Evolutionary conservation across 345 rosid genomes (phyloP), one percentile per base, ranked within the genome.

Genomic region (Brassica incana): DNA sequence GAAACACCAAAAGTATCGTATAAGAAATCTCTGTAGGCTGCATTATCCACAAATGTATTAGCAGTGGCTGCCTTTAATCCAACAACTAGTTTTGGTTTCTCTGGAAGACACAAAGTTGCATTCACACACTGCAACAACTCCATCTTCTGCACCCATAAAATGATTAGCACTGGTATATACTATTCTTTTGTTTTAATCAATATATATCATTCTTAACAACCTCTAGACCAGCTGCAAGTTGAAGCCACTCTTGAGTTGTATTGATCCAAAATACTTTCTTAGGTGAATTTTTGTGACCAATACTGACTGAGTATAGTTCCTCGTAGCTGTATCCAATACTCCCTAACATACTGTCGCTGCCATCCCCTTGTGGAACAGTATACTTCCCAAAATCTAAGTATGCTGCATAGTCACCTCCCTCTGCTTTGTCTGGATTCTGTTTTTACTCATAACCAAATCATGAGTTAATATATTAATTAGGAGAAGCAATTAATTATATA

Each of bases 21-120:
- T 15, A 81, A 82, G 76, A 89, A 86, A 20, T 79, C 85, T 35
- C 83, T 72, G 52, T 89, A 86, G 75, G 87, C 87, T 11, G 83
- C 88, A 62, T 87, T 89, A 66, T 89, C 84, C 45, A 89, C 74
- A 77, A 87, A 89, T n/a, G 86, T 85, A 38, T 87, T 65, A 71
- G 89, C 81, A 2, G 88, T 79, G 1, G 86, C 83, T 32, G 85
- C 89, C 3, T 69, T 82, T 5, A 89, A 77, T 43, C 89, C 87
- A 54, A 84, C 75, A 0, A 87, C 88, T 5, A 87, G 38, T 76
- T 89, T 86, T 2, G 89, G 87, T 62, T 86, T 81, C 58, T 80
- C 16, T 3, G 79, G 73, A 1, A 87, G 84, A 77, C 92, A 83
- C 78, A 86, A 16, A 69, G 59, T 89, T 84, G 90, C 78, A 62